Percentiles rank a stretch among this genome's conserved stretches.
Conservation (phyloP, 306 rosid genomes). For the Pyrus communis region DNA sequence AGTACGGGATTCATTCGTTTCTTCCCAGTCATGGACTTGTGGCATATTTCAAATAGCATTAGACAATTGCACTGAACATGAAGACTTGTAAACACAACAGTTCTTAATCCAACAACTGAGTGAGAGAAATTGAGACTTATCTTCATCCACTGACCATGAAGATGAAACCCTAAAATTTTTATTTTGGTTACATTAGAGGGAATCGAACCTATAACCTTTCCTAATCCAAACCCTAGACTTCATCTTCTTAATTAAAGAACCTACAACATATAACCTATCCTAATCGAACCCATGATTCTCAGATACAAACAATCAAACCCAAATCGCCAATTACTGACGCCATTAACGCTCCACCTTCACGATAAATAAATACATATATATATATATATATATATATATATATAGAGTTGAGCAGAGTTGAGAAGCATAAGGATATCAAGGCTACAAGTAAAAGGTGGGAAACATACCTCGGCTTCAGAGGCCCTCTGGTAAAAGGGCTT, state of each 20-base stretch:
- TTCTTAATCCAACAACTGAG: not conserved
- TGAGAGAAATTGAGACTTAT: not conserved
- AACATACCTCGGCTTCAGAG: conserved; percentile 66
- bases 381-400: not conserved
- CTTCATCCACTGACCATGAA: not conserved
- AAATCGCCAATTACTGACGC: not conserved
- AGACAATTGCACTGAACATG: too few relatives aligned
- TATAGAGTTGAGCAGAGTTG: not conserved
- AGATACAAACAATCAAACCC: not conserved
- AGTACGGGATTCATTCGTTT: not conserved
- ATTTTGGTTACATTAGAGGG: not conserved
- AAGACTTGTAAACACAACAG: not conserved
- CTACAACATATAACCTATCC: not conserved
- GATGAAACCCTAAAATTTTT: not conserved
- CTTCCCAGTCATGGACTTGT: not conserved
- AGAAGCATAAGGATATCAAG: not conserved
- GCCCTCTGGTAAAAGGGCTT: conserved; percentile 71
- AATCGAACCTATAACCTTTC: not conserved
- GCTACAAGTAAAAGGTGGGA: not conserved
- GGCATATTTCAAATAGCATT: not conserved
- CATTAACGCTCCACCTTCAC: not conserved
- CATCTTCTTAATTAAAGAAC: too few relatives aligned
- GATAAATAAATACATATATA: too few relatives aligned
- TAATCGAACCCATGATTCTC: not conserved
- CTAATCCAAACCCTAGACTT: not conserved